Evolutionary conservation across 805 yeast species (phyloP).

Genomic region (Monosporozyma yasuniensis): DNA sequence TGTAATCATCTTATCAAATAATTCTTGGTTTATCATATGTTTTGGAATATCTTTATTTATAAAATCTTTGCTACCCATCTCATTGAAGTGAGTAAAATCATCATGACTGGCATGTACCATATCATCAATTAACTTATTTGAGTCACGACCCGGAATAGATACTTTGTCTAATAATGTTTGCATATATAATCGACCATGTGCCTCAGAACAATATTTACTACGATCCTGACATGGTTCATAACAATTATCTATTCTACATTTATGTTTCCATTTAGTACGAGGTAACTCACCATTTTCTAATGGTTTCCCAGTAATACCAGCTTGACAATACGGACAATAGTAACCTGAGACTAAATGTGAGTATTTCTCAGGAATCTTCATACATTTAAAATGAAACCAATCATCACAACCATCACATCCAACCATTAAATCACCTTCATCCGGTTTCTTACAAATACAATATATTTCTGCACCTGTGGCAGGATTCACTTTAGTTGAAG

Average conservation of each 20-base stretch:
- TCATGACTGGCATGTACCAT: slow-evolving; percentile 8
- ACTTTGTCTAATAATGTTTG: slow-evolving; percentile 5
- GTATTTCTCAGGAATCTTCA: slow-evolving; percentile 45
- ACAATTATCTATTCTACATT: slow-evolving; percentile 59
- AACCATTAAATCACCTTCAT: slow-evolving; percentile 79
- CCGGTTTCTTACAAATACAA: slow-evolving; percentile 73
- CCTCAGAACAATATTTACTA: slow-evolving; percentile 67
- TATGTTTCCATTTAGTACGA: slow-evolving; percentile 59
- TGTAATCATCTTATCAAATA: slow-evolving; percentile 12
- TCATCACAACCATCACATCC: slow-evolving; percentile 93
- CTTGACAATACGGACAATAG: slow-evolving; percentile 65
- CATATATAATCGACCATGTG: slow-evolving; percentile 47
- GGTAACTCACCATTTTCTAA: slow-evolving; percentile 26
- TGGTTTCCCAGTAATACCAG: slow-evolving; percentile 31
- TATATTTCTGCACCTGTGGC: slow-evolving; percentile 49
- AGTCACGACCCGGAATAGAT: slow-evolving; percentile 3
- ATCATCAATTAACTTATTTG: slow-evolving; percentile 8
- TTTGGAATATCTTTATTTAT: slow-evolving; percentile 12
- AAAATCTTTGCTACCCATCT: slow-evolving; percentile 16
- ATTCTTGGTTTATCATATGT: slow-evolving; percentile 8
- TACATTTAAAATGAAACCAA: slow-evolving; percentile 84
- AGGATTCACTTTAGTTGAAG: slow-evolving; percentile 15
- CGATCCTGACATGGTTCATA: slow-evolving; percentile 25
- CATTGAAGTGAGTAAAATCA: slow-evolving; percentile 10
- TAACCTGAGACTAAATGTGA: slow-evolving; percentile 52